Conservation (phyloP, 192 early-diverging fungal genomes). For the Gorgonomyces haynaldii region DNA sequence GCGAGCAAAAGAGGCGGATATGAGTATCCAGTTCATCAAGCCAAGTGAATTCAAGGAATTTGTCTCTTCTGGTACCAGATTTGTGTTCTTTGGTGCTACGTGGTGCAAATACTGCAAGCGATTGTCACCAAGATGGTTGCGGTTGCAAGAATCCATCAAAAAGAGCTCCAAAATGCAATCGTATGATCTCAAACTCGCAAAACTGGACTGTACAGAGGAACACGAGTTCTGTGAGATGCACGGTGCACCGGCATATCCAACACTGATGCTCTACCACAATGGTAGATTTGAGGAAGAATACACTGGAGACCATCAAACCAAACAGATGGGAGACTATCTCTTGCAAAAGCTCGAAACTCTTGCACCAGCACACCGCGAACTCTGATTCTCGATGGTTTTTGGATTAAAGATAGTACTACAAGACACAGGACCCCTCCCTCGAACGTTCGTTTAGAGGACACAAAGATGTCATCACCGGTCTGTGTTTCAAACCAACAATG, state of each 20-base stretch:
- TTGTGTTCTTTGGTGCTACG: constrained; percentile 10
- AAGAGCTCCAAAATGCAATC: not conserved
- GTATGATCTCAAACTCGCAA: constrained; percentile 1
- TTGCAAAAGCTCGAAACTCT: too few species aligned
- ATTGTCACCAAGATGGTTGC: constrained; percentile 4
- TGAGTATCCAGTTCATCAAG: not conserved
- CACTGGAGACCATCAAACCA: constrained; percentile 17
- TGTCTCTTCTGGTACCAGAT: not conserved
- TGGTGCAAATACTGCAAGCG: constrained; percentile 14
- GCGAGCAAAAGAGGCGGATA: constrained; percentile 3
- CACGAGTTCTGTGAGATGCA: constrained; percentile 2
- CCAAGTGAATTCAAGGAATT: not conserved
- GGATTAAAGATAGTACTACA: too few species aligned
- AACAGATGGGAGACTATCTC: not conserved
- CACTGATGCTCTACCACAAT: constrained; percentile 20
- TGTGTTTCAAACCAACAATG: constrained; percentile 47
- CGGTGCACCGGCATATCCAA: constrained; percentile 10
- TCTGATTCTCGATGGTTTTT: too few species aligned
- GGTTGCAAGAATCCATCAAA: not conserved
- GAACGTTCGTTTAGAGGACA: constrained; percentile 51
- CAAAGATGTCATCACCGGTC: constrained; percentile 39
- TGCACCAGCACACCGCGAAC: too few species aligned
- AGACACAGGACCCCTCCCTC: constrained; percentile 35
- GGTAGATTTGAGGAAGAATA: constrained; percentile 23
- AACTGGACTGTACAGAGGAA: constrained; percentile 9